Evolutionary conservation across 768 basidiomycete species (phyloP).

Genomic region (Podaxis sp.): DNA sequence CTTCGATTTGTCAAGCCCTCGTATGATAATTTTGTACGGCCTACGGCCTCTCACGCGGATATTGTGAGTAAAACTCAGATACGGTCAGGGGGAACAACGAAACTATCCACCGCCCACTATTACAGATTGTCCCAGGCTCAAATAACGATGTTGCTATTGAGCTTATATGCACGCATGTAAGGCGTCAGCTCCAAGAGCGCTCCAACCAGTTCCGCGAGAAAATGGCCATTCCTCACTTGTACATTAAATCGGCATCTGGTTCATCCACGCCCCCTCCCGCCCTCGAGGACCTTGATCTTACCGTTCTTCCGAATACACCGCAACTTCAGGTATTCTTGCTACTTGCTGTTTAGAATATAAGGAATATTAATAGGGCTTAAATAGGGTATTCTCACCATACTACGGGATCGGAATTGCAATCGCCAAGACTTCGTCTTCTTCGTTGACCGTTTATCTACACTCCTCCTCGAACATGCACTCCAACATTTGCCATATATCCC

Average conservation of each 20-base stretch:
- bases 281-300: constrained; percentile 48
- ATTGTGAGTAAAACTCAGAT: constrained; percentile 50
- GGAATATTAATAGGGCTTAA: not conserved
- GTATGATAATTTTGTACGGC: constrained; percentile 90
- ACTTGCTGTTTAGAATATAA: not conserved
- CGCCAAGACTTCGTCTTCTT: constrained; percentile 93
- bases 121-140: constrained; percentile 90
- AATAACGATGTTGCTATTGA: constrained; percentile 91
- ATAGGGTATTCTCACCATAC: constrained; percentile 85
- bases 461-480: constrained; percentile 81
- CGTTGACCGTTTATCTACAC: constrained; percentile 78
- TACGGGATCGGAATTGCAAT: constrained; percentile 67
- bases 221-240: constrained; percentile 54
- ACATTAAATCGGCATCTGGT: constrained; percentile 31
- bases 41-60: constrained; percentile 83
- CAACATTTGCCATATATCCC: constrained; percentile 71
- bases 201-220: constrained; percentile 67
- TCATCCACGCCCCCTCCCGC: constrained; percentile 31
- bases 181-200: constrained; percentile 77
- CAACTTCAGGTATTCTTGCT: constrained; percentile 64
- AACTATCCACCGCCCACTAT: not conserved
- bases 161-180: constrained; percentile 87
- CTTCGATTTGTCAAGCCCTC: constrained; percentile 93
- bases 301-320: constrained; percentile 70
- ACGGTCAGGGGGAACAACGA: not conserved